Conservation (phyloP, 768 basidiomycete genomes). For the Kwoniella sp. region DNA sequence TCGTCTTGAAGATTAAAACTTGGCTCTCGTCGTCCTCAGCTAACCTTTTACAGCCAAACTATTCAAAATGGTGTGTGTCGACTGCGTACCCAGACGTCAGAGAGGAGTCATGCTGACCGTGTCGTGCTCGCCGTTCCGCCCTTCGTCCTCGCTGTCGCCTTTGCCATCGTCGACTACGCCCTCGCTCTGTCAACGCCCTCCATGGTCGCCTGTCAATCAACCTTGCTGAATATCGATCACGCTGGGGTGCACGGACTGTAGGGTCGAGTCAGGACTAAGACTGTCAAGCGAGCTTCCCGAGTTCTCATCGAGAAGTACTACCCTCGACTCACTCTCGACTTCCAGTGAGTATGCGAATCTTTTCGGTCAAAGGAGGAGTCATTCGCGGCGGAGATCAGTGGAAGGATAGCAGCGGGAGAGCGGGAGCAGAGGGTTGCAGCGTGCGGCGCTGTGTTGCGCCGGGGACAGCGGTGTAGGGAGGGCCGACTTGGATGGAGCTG, state of each 20-base stretch:
- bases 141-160: background rate
- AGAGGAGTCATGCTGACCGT: conserved; percentile 9
- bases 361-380: no score
- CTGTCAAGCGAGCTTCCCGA: conserved; percentile 97
- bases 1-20: background rate
- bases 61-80: conserved; percentile 16
- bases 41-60: conserved; percentile 14
- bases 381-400: background rate
- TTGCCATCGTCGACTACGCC: background rate
- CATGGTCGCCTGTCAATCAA: background rate
- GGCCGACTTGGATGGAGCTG: no score
- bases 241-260: conserved; percentile 48
- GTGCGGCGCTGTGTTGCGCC: no score
- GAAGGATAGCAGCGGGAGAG: no score
- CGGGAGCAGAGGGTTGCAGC: no score
- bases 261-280: conserved; percentile 99
- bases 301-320: conserved; percentile 99
- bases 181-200: background rate
- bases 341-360: conserved; percentile 57
- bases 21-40: background rate
- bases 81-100: background rate
- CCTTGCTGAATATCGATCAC: background rate
- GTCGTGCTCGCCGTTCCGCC: background rate
- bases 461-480: no score
- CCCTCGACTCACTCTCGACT: conserved; percentile 97